A percentile compares a stretch with the other conserved stretches of the same genome.
These are phyloP conservation scores for Narthecium ossifragum DNA, from an alignment of 106 monocot species.

Conservation along the genomic window DNA sequence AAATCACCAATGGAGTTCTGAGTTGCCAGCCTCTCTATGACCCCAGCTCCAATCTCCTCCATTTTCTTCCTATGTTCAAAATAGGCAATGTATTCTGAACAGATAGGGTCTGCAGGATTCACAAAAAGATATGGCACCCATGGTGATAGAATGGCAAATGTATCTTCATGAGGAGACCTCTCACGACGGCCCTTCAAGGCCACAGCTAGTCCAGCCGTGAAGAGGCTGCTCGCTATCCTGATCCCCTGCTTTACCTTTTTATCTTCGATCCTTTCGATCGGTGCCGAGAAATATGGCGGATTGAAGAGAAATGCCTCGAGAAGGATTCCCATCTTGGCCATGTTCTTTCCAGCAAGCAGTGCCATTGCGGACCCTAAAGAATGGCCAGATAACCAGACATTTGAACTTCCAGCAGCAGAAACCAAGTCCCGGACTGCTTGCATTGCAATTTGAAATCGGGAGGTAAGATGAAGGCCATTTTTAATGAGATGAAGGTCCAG, in stretches of 20 bases:
- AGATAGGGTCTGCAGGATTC: conserved; percentile 79
- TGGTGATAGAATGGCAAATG: conserved; percentile 42
- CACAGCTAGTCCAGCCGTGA: conserved; percentile 76
- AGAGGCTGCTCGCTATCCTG: conserved; percentile 71
- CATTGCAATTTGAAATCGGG: conserved; percentile 62
- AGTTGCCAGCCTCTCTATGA: conserved; percentile 78
- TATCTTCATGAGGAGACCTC: conserved; percentile 21
- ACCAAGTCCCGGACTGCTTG: conserved; percentile 64
- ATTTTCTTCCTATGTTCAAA: conserved; percentile 76
- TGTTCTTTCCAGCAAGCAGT: conserved; percentile 67
- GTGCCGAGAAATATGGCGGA: conserved; percentile 79
- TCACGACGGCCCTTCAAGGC: conserved; percentile 31
- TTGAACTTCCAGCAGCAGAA: conserved; percentile 33
- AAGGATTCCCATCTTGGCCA: conserved; percentile 53
- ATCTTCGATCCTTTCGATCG: conserved; percentile 76
- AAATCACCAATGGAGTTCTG: conserved; percentile 70
- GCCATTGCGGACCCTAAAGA: conserved; percentile 80
- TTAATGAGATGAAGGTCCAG: conserved; percentile 65
- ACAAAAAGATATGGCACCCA: conserved; percentile 85
- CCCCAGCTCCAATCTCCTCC: conserved; percentile 78
- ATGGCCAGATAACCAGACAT: conserved; percentile 88
- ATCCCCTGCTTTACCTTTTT: conserved; percentile 71
- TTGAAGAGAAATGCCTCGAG: conserved; percentile 84
- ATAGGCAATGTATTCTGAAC: conserved; percentile 87
- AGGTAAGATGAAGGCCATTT: conserved; percentile 60